Evolutionary conservation across 805 yeast species (phyloP).

Genomic region (Debaryomyces castellii): DNA sequence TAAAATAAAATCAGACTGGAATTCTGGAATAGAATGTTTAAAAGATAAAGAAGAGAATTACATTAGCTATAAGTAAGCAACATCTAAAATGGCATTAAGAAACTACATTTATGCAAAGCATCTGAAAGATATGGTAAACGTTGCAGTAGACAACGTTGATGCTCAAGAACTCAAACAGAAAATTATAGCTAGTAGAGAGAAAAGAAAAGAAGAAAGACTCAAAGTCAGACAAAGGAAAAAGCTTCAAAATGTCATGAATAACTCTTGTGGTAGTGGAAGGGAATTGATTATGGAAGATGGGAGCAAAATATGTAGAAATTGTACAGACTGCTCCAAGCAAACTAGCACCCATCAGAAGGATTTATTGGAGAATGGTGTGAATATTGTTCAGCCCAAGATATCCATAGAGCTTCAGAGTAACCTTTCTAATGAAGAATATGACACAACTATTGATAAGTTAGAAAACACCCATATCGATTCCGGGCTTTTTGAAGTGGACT

Average conservation of each 20-base stretch:
- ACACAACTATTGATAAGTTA: not conserved
- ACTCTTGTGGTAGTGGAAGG: conserved; percentile 3
- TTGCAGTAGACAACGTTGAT: not conserved
- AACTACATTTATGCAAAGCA: conserved; percentile 43
- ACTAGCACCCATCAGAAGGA: not conserved
- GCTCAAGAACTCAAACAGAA: not conserved
- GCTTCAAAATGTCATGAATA: not conserved
- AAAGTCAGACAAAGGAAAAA: not conserved
- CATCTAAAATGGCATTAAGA: conserved; percentile 35
- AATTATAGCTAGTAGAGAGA: not conserved
- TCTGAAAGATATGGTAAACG: conserved; percentile 15
- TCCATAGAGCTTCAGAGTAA: conserved; percentile 5
- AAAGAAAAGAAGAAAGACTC: not conserved
- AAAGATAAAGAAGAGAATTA: too few species aligned
- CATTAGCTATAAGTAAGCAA: not conserved
- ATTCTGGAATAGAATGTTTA: not conserved
- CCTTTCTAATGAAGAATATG: not conserved
- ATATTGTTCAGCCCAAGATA: conserved; percentile 9
- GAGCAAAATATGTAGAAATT: conserved; percentile 24
- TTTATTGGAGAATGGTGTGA: not conserved
- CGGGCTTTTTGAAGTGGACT: not conserved
- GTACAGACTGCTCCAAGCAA: conserved; percentile 29
- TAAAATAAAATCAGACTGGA: not conserved
- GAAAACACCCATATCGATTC: not conserved
- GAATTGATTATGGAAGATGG: conserved; percentile 21